These are phyloP conservation scores for Chlorella sp. DNA, from an alignment of 139 green algal species.

Conservation along the genomic window DNA sequence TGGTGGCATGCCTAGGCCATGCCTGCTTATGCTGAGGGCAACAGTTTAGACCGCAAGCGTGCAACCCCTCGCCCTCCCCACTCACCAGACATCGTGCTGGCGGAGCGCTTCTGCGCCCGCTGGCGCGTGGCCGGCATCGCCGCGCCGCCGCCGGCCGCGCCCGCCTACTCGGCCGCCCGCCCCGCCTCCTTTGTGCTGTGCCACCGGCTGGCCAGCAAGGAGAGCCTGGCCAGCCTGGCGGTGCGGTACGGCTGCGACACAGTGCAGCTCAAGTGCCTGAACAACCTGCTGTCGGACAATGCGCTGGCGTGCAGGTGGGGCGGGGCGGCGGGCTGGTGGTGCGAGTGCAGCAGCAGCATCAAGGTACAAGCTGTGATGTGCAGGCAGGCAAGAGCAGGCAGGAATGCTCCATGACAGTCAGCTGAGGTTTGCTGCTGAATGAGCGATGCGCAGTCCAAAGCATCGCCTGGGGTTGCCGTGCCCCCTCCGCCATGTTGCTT, in stretches of 20 bases:
- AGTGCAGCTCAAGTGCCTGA: constrained; percentile 6
- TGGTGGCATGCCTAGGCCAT: no score
- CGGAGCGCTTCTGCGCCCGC: not conserved
- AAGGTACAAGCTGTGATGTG: no score
- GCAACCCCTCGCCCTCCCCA: no score
- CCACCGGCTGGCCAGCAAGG: not conserved
- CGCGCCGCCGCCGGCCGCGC: not conserved
- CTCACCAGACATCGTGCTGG: not conserved
- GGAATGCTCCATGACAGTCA: no score
- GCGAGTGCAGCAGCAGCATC: no score
- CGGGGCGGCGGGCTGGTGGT: not conserved
- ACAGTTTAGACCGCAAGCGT: no score
- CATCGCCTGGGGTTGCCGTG: no score
- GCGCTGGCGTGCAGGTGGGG: constrained; percentile 1
- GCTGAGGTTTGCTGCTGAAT: no score
- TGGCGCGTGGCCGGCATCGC: not conserved
- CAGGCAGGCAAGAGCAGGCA: no score
- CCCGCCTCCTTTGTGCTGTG: constrained; percentile 7
- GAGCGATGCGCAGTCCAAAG: no score
- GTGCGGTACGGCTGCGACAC: not conserved
- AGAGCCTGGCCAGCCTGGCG: not conserved
- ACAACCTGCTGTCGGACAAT: constrained; percentile 11
- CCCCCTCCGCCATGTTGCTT: not conserved
- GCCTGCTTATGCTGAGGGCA: no score
- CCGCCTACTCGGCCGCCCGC: not conserved